Conservation (phyloP, 2,329 filamentous ascomycete genomes). For the Phyllachora maydis region DNA sequence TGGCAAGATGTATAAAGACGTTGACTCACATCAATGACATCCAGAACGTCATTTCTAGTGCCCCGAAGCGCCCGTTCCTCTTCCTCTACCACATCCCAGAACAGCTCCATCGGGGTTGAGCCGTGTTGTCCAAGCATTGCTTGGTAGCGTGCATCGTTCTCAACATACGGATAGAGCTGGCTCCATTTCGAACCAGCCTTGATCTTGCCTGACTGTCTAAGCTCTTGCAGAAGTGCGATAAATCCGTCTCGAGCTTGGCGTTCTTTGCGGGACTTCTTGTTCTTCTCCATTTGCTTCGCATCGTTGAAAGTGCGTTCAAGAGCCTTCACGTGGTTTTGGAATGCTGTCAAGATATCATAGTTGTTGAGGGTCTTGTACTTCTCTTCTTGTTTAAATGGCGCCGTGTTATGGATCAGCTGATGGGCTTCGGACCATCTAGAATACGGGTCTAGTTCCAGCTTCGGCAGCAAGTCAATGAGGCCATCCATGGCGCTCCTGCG, state of each 20-base stretch:
- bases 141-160: constrained; percentile 64
- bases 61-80: constrained; percentile 74
- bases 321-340: constrained; percentile 86
- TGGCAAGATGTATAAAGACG: neutral
- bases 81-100: constrained; percentile 90
- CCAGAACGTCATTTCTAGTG: constrained; percentile 63
- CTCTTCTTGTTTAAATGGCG: constrained; percentile 58
- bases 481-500: constrained; percentile 73
- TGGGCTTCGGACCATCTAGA: constrained; percentile 89
- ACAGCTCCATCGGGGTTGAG: constrained; percentile 74
- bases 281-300: constrained; percentile 71
- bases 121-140: constrained; percentile 69
- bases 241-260: constrained; percentile 75
- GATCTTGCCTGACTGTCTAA: constrained; percentile 59
- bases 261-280: constrained; percentile 58
- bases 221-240: constrained; percentile 50
- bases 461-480: constrained; percentile 55
- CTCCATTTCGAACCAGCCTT: constrained; percentile 84
- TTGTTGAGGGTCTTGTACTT: constrained; percentile 75
- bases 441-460: constrained; percentile 73
- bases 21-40: constrained; percentile 62
- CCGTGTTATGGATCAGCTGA: constrained; percentile 55
- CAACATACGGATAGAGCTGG: constrained; percentile 53
- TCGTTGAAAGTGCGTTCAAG: constrained; percentile 87
- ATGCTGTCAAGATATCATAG: constrained; percentile 77